Conservation (phyloP, 495 filamentous ascomycete genomes). For the Podospora didyma region DNA sequence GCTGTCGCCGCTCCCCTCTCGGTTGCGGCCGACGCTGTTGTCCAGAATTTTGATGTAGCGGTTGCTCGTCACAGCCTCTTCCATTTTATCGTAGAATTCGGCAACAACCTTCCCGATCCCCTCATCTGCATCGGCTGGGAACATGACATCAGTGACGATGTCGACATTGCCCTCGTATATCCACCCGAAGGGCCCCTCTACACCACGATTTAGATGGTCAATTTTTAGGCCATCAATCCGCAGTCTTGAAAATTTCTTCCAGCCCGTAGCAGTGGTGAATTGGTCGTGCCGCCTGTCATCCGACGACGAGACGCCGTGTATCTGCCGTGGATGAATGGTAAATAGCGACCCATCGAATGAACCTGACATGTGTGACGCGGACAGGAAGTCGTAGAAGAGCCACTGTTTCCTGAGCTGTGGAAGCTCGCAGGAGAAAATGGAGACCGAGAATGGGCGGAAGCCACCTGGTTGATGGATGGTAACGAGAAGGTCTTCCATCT, state of each 20-base stretch:
- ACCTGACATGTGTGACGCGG: slow-evolving; percentile 91
- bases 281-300: slow-evolving; percentile 43
- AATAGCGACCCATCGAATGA: slow-evolving; percentile 94
- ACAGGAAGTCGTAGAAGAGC: slow-evolving; percentile 96
- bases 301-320: slow-evolving; percentile 57
- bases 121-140: slow-evolving; percentile 80
- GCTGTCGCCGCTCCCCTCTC: slow-evolving; percentile 18
- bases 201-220: slow-evolving; percentile 91
- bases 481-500: slow-evolving; percentile 87
- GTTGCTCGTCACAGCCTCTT: slow-evolving; percentile 81
- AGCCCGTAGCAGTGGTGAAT: slow-evolving; percentile 48
- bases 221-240: slow-evolving; percentile 92
- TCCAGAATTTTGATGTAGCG: slow-evolving; percentile 49
- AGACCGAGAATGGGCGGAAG: slow-evolving; percentile 90
- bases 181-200: slow-evolving; percentile 94
- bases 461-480: slow-evolving; percentile 86
- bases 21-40: slow-evolving; percentile 22
- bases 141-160: slow-evolving; percentile 91
- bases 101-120: slow-evolving; percentile 87
- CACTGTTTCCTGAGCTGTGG: slow-evolving; percentile 91
- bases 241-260: slow-evolving; percentile 90
- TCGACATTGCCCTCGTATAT: slow-evolving; percentile 95
- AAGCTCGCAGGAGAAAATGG: slow-evolving; percentile 91
- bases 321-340: slow-evolving; percentile 92
- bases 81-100: slow-evolving; percentile 90